Conservation (phyloP, 805 yeast genomes). For the Kodamaea leandrae region DNA sequence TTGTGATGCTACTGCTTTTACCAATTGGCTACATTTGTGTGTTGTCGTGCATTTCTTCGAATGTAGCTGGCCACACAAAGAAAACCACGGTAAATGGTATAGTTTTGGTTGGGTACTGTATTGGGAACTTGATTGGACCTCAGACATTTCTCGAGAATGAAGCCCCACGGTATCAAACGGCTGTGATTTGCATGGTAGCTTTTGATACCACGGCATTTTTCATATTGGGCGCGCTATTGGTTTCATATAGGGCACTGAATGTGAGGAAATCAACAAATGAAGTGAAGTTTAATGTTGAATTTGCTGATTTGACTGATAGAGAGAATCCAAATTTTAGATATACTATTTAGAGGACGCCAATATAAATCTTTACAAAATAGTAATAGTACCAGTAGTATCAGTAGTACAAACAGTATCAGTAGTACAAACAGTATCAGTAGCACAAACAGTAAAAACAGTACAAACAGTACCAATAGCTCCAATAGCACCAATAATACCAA, state of each 20-base stretch:
- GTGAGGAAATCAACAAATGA: conserved; percentile 31
- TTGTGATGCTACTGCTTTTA: conserved; percentile 31
- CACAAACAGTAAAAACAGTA: too few species aligned
- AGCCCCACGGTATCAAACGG: conserved; percentile 45
- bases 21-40: conserved; percentile 30
- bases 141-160: conserved; percentile 45
- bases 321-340: conserved; percentile 57
- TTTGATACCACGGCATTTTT: conserved; percentile 26
- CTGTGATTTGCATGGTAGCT: conserved; percentile 40
- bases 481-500: too few species aligned
- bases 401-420: too few species aligned
- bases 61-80: conserved; percentile 58
- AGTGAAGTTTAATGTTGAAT: conserved; percentile 35
- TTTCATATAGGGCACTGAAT: conserved; percentile 35
- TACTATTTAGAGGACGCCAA: neutral
- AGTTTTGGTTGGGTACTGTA: conserved; percentile 48
- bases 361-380: too few species aligned
- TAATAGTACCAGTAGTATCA: too few species aligned
- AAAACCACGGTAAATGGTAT: conserved; percentile 47
- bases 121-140: conserved; percentile 57
- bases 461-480: too few species aligned
- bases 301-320: conserved; percentile 52
- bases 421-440: too few species aligned
- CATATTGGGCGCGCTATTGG: conserved; percentile 23
- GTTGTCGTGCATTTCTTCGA: conserved; percentile 41